Percentiles rank a stretch among this genome's conserved stretches.
These are phyloP conservation scores for Colletotrichum euphorbiae DNA, from an alignment of 2,329 filamentous ascomycete genomes.

Conservation along the genomic window DNA sequence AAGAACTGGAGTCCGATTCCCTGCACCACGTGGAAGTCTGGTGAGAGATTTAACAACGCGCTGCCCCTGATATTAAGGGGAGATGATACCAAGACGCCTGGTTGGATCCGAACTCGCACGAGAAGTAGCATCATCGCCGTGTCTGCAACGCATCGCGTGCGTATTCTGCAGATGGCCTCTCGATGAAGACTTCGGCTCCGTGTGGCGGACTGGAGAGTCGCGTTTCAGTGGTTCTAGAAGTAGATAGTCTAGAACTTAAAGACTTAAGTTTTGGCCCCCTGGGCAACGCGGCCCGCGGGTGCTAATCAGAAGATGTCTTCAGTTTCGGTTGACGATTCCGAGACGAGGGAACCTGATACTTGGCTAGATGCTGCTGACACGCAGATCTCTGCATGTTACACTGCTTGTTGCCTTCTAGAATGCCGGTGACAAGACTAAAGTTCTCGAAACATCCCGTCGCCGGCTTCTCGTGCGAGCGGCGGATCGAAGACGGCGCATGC, in stretches of 20 bases:
- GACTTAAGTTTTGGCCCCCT: neutral
- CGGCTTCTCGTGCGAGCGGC: neutral
- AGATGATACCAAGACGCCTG: conserved; percentile 7
- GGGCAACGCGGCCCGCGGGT: conserved; percentile 3
- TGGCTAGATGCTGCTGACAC: conserved; percentile 21
- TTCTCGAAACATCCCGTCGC: neutral
- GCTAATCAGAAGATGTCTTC: neutral
- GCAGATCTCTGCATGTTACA: conserved; percentile 25
- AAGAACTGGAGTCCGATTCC: conserved; percentile 13
- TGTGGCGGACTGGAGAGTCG: neutral
- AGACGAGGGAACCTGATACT: conserved; percentile 10
- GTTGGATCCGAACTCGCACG: neutral
- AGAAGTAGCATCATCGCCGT: conserved; percentile 12
- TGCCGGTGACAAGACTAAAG: neutral
- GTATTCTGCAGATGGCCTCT: conserved; percentile 17
- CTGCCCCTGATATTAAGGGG: conserved; percentile 35
- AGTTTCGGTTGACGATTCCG: conserved; percentile 13
- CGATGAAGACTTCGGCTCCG: neutral
- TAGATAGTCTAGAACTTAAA: neutral
- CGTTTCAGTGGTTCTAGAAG: neutral
- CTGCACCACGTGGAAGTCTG: conserved; percentile 25
- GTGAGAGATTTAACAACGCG: neutral
- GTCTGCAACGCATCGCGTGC: neutral
- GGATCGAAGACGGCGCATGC: neutral
- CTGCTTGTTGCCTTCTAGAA: neutral